Conservation (phyloP, 2,329 filamentous ascomycete species). For the Coniella lustricola region DNA sequence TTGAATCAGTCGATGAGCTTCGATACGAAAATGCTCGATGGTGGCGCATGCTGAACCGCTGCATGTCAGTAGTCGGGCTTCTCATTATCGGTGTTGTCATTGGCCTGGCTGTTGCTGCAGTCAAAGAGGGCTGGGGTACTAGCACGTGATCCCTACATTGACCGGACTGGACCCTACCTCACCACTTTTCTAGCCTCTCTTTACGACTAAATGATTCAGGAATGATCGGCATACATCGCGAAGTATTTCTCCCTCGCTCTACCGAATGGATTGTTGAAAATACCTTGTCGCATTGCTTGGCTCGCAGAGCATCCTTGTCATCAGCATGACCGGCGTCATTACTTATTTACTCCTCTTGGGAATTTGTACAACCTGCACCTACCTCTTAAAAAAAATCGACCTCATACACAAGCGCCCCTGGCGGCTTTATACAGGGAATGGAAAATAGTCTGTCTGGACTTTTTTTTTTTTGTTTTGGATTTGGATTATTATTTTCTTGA, state of each 20-base stretch:
- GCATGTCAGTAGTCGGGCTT: conserved; percentile 50
- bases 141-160: neutral
- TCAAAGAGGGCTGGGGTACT: conserved; percentile 41
- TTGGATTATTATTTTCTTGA: neutral
- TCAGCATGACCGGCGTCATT: conserved; percentile 6
- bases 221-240: conserved; percentile 1
- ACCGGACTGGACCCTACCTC: neutral
- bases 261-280: no score
- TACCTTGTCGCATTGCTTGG: neutral
- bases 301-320: neutral
- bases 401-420: no score
- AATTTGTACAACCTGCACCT: neutral
- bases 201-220: conserved; percentile 4
- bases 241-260: no score
- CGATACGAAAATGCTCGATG: conserved; percentile 47
- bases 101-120: conserved; percentile 45
- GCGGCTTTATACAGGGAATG: conserved; percentile 3
- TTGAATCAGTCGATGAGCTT: conserved; percentile 33
- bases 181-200: neutral
- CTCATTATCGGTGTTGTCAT: conserved; percentile 47
- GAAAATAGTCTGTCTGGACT: neutral
- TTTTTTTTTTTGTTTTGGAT: conserved; percentile 1
- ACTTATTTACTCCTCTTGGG: neutral
- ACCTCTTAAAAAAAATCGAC: conserved; percentile 1
- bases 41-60: conserved; percentile 54